phyloP scores from a whole-genome alignment of 2,329 filamentous ascomycete species.

The Talaromyces sp. region DNA sequence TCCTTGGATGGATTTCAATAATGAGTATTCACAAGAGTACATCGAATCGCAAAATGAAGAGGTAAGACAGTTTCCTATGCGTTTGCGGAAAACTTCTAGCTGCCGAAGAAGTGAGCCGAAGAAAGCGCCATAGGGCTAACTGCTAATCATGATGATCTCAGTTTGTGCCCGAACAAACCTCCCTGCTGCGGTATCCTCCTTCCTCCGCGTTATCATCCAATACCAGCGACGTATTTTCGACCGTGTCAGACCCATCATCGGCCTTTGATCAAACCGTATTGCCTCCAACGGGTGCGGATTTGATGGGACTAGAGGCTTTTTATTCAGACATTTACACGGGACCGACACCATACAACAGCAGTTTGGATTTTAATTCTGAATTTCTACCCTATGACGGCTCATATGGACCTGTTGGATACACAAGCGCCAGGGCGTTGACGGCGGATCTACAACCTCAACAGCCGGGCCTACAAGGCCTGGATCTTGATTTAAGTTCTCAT shows the following conservation, averaged over 20 bases:
- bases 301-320: not conserved
- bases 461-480: not conserved
- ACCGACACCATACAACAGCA: not conserved
- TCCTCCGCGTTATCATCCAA: not conserved
- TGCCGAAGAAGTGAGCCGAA: not conserved
- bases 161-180: not conserved
- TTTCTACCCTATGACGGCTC: not conserved
- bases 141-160: not conserved
- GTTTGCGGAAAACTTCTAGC: not conserved
- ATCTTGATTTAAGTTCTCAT: not conserved
- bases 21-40: not conserved
- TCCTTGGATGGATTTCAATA: not conserved
- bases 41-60: not conserved
- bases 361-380: not conserved
- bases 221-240: not conserved
- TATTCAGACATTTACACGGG: not conserved
- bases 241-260: not conserved
- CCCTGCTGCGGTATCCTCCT: not conserved
- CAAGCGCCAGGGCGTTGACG: not conserved
- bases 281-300: not conserved
- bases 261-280: not conserved
- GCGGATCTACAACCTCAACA: not conserved
- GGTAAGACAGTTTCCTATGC: not conserved
- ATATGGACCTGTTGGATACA: not conserved
- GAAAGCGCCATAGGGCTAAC: not conserved